These are phyloP conservation scores for Cordyceps pruinosa DNA, from an alignment of 2,329 filamentous ascomycete species.

Conservation along the genomic window DNA sequence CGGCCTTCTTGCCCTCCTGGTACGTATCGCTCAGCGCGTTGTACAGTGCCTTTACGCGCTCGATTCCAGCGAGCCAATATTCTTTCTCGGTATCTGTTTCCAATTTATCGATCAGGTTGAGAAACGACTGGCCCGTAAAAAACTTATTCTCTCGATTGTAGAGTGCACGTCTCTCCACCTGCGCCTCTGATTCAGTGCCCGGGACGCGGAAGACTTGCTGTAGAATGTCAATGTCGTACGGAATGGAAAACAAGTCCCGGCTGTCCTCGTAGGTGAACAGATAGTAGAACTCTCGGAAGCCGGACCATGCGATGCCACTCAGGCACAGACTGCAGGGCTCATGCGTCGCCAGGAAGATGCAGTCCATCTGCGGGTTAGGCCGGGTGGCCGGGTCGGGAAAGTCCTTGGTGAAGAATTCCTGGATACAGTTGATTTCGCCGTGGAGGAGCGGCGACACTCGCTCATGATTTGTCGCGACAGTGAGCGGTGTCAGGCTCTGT, in stretches of 20 bases:
- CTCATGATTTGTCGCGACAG: slow-evolving; percentile 51
- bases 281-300: slow-evolving; percentile 50
- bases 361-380: slow-evolving; percentile 36
- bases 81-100: slow-evolving; percentile 26
- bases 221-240: slow-evolving; percentile 52
- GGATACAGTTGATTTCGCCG: slow-evolving; percentile 55
- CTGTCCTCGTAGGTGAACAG: slow-evolving; percentile 54
- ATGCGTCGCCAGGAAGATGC: slow-evolving; percentile 52
- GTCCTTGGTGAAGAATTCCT: slow-evolving; percentile 43
- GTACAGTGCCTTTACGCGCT: slow-evolving; percentile 43
- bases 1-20: slow-evolving; percentile 39
- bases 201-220: slow-evolving; percentile 47
- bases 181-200: slow-evolving; percentile 32
- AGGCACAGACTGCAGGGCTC: slow-evolving; percentile 53
- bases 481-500: slow-evolving; percentile 33
- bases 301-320: slow-evolving; percentile 51
- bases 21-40: slow-evolving; percentile 40
- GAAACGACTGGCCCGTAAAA: slow-evolving; percentile 39
- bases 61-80: slow-evolving; percentile 34
- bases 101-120: slow-evolving; percentile 33
- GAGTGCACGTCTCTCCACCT: slow-evolving; percentile 33
- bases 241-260: slow-evolving; percentile 47
- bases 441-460: slow-evolving; percentile 47
- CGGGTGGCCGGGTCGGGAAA: slow-evolving; percentile 29
- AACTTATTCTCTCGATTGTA: slow-evolving; percentile 53